A percentile compares a stretch with the other conserved stretches of the same genome.
Conservation (phyloP, 192 early-diverging fungal genomes). For the Linnemannia hyalina region DNA sequence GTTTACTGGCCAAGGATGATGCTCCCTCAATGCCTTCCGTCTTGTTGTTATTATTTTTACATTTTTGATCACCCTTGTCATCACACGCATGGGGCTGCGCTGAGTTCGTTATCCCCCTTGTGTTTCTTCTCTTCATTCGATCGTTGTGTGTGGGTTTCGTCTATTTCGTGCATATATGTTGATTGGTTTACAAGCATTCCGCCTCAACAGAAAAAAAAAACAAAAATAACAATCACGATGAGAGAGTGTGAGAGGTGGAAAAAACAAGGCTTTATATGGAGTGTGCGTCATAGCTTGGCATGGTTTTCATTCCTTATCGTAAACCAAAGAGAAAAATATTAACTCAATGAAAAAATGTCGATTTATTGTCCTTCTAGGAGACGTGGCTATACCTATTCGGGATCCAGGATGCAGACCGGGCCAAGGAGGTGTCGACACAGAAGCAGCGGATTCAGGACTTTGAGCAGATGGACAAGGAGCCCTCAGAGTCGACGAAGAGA, state of each 20-base stretch:
- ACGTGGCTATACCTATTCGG: constrained; percentile 39
- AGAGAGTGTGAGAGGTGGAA: not conserved
- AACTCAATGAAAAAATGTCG: not conserved
- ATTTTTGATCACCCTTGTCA: not conserved
- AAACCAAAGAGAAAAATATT: not conserved
- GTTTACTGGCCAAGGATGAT: not conserved
- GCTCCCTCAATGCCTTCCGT: not conserved
- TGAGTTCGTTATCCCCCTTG: not conserved
- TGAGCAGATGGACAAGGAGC: constrained; percentile 72
- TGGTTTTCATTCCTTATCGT: not conserved
- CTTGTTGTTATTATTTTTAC: too few relatives aligned
- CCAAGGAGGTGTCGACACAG: constrained; percentile 35
- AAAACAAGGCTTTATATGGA: not conserved
- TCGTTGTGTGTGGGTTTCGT: not conserved
- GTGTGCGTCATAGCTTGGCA: not conserved
- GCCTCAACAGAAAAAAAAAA: not conserved
- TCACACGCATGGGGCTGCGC: not conserved
- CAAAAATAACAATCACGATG: not conserved
- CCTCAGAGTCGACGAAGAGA: constrained; percentile 72
- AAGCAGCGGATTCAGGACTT: constrained; percentile 32
- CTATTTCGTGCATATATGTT: not conserved
- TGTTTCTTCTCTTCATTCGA: not conserved
- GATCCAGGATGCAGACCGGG: constrained; percentile 29
- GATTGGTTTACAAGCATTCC: not conserved
- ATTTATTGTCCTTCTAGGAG: constrained; percentile 13